Evolutionary conservation across 2,329 filamentous ascomycete genomes (phyloP), one percentile per base, ranked within the genome.

Genomic region (Ceratocystis papillata): DNA sequence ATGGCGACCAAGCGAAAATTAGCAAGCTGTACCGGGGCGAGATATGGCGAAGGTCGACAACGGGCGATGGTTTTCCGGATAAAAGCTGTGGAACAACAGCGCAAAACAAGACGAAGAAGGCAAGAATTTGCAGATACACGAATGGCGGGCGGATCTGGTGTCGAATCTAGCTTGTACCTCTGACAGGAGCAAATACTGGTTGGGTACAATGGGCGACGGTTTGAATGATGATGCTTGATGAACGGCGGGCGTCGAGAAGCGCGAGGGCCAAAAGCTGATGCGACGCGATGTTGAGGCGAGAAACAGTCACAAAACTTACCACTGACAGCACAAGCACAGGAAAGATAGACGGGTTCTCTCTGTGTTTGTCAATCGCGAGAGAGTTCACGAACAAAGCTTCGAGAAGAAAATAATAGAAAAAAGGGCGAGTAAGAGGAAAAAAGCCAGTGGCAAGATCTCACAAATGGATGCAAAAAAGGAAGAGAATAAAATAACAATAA

Each of bases 401-500:
- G 8, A 28, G 22, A 53, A n/a, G 10, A 37, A 37, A 41, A 41
- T 4, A 41, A 41, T 10, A 25, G 6, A 25, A 50, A 20, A 50
- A 25, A n/a, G n/a, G 48, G 55, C 25, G 55, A 37, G 2, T 7
- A 59, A 59, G 55, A 30, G 15, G 33, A 15, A 59, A 30, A n/a
- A 28, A 59, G 28, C 28, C 30, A 15, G 48, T 25, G 48, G 25
- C 22, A 28, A 53, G 25, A 53, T 53, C 25, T 25, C 10, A 28
- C 44, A 64, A 65, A 62, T 33, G 45, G 25, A 67, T 57, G 46
- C 50, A 64, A 67, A 64, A 30, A 61, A 62, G 33, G 22, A 65
- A 22, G 41, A 12, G 61, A 61, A 48, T 20, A 57, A 53, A 57
- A 41, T 48, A 30, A 53, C 22, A 64, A 30, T 41, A 44, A n/a